These are phyloP conservation scores for Cladosporium sp. DNA, from an alignment of 2,329 filamentous ascomycete genomes.

Conservation along the genomic window DNA sequence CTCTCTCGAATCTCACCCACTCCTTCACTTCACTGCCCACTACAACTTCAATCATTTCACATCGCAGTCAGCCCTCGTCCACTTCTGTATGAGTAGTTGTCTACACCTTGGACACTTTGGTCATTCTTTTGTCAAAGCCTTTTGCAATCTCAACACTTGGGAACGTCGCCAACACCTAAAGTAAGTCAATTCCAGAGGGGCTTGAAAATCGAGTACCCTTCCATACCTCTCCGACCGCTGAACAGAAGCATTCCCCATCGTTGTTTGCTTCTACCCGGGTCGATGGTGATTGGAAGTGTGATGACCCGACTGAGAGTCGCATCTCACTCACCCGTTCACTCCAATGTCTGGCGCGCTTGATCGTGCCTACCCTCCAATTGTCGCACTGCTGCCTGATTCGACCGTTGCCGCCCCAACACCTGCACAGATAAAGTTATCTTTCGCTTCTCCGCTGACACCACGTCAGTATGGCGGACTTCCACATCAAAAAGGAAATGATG, in stretches of 20 bases:
- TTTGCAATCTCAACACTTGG: slow-evolving; percentile 23
- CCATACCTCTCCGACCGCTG: neutral
- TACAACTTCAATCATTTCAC: slow-evolving; percentile 2
- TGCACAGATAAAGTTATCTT: neutral
- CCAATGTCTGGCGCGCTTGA: neutral
- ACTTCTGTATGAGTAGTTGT: slow-evolving; percentile 25
- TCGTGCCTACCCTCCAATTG: neutral
- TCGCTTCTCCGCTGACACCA: neutral
- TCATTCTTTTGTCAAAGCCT: slow-evolving; percentile 29
- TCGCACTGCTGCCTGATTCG: neutral
- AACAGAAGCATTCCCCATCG: neutral
- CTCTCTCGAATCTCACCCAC: neutral
- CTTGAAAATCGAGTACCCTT: neutral
- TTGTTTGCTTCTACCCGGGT: neutral
- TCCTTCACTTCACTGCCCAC: neutral
- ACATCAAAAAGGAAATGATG: slow-evolving; percentile 3
- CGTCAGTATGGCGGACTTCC: neutral
- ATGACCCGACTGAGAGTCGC: neutral
- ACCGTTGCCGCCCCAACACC: neutral
- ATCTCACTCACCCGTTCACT: neutral
- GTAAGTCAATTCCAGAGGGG: neutral
- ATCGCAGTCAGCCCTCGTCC: neutral
- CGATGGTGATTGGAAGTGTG: neutral
- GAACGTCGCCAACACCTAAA: slow-evolving; percentile 13
- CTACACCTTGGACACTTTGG: slow-evolving; percentile 30